A percentile compares a stretch with the other conserved stretches of the same genome.
Conservation (phyloP, 495 filamentous ascomycete genomes). For the Amniculicola lignicola region DNA sequence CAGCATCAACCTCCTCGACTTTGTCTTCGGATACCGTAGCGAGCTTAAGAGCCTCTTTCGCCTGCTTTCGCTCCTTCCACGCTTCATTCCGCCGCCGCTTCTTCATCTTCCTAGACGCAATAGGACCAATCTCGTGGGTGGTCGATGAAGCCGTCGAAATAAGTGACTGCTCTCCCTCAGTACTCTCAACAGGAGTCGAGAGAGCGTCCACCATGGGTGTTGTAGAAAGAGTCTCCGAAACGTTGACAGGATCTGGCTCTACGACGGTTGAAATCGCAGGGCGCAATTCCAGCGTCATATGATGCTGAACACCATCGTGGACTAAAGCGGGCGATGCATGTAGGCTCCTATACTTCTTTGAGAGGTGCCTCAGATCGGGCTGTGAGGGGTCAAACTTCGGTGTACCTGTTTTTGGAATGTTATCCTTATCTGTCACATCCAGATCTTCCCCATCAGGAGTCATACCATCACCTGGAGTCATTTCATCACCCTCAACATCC, state of each 20-base stretch:
- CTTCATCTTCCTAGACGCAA: slow-evolving; percentile 14
- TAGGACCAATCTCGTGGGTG: background rate
- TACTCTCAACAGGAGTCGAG: background rate
- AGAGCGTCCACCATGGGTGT: background rate
- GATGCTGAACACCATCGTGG: background rate
- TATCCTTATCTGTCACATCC: background rate
- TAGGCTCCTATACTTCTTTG: background rate
- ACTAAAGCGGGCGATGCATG: background rate
- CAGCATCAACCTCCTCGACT: background rate
- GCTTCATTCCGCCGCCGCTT: slow-evolving; percentile 4
- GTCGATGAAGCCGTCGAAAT: background rate
- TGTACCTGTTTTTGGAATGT: background rate
- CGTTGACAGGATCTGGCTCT: background rate
- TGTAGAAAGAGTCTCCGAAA: background rate
- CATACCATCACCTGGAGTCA: background rate
- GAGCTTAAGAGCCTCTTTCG: background rate
- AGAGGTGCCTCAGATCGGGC: background rate
- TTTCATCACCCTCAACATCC: background rate
- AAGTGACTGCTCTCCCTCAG: background rate
- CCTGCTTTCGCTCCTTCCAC: background rate
- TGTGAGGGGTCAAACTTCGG: background rate
- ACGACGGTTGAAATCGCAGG: background rate
- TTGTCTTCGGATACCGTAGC: background rate
- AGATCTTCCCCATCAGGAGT: background rate
- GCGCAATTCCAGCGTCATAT: background rate